Percentiles rank a stretch among this genome's conserved stretches.
Evolutionary conservation across 257 asterid species (phyloP).

Genomic region (Marsdenia floribunda): DNA sequence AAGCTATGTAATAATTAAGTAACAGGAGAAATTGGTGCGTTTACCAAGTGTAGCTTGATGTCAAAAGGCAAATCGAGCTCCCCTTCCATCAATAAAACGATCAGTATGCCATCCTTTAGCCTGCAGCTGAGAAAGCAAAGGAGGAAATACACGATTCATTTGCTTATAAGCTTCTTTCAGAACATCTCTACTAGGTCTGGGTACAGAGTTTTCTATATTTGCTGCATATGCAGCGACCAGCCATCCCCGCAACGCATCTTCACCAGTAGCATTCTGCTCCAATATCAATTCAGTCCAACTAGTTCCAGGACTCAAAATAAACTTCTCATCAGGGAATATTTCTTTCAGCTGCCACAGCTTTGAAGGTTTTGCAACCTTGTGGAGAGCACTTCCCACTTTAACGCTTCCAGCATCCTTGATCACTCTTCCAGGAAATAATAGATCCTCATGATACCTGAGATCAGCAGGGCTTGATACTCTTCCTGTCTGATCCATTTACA

Average conservation of each 20-base stretch:
- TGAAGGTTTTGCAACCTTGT: conserved; percentile 65
- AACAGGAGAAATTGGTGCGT: background rate
- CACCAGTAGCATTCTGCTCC: conserved; percentile 73
- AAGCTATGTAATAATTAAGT: background rate
- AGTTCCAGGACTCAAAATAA: conserved; percentile 45
- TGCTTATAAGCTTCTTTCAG: conserved; percentile 55
- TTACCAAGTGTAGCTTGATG: background rate
- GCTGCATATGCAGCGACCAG: conserved; percentile 91
- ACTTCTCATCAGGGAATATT: conserved; percentile 59
- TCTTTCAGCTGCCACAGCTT: conserved; percentile 51
- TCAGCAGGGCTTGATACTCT: conserved; percentile 83
- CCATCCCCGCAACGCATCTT: conserved; percentile 98
- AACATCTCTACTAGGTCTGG: conserved; percentile 18
- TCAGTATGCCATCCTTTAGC: conserved; percentile 98
- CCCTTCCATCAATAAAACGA: conserved; percentile 89
- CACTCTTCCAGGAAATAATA: conserved; percentile 70
- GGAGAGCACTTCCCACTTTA: conserved; percentile 72
- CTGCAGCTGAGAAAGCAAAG: conserved; percentile 61
- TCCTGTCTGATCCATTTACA: conserved; percentile 47
- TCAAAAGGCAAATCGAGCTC: conserved; percentile 56
- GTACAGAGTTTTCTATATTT: conserved; percentile 34
- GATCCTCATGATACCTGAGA: conserved; percentile 79
- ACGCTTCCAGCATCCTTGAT: conserved; percentile 88
- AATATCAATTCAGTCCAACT: conserved; percentile 74
- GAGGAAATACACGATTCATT: conserved; percentile 51